Conservation (phyloP, 805 yeast genomes). For the Starmerella vitae region DNA sequence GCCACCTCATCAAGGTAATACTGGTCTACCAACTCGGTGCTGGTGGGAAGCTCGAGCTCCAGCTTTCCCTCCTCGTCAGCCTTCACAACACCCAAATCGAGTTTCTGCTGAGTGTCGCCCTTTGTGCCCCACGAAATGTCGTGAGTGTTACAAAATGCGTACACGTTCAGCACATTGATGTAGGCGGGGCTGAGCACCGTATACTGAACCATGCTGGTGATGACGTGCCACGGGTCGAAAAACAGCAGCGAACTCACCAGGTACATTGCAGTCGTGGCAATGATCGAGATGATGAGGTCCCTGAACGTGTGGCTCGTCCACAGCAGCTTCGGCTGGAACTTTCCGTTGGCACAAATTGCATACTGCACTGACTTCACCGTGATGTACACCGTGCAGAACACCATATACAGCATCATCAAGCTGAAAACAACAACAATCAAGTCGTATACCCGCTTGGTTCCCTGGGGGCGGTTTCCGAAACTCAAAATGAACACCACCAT, state of each 20-base stretch:
- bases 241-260: constrained; percentile 64
- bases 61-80: constrained; percentile 51
- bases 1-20: constrained; percentile 54
- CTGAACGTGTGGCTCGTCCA: constrained; percentile 51
- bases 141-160: constrained; percentile 91
- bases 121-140: constrained; percentile 98
- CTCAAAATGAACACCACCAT: constrained; percentile 79
- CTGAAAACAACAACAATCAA: constrained; percentile 72
- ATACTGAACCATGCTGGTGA: constrained; percentile 77
- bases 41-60: constrained; percentile 62
- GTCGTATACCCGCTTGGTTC: constrained; percentile 66
- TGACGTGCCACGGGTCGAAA: constrained; percentile 86
- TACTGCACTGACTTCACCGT: constrained; percentile 58
- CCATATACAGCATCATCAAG: constrained; percentile 72
- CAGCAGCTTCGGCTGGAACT: constrained; percentile 31
- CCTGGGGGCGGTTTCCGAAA: constrained; percentile 88
- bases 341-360: constrained; percentile 34
- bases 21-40: constrained; percentile 60
- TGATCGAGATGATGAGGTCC: constrained; percentile 73
- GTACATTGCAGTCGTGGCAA: constrained; percentile 72
- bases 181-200: constrained; percentile 75
- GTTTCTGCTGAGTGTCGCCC: constrained; percentile 52
- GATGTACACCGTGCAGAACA: constrained; percentile 74
- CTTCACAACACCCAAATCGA: constrained; percentile 75
- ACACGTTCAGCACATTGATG: constrained; percentile 79